Evolutionary conservation across 306 rosid genomes (phyloP).

Genomic region (Prinsepia uniflora): DNA sequence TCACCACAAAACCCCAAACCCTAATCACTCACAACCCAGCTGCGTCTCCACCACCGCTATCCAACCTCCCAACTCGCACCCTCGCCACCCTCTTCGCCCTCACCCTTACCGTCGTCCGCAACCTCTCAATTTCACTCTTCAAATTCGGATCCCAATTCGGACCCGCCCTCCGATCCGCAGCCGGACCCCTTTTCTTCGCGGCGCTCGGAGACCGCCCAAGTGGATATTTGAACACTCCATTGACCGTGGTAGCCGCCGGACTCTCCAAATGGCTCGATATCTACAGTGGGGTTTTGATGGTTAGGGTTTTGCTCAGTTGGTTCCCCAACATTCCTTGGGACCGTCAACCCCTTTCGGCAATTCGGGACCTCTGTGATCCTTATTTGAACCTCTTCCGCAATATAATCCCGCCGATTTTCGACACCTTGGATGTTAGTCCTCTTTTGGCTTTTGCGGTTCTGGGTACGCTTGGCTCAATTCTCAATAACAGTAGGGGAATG

Average conservation of each 20-base stretch:
- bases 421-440: conserved; percentile 85
- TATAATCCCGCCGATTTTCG: conserved; percentile 79
- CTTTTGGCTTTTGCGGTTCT: conserved; percentile 86
- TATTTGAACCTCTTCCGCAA: conserved; percentile 81
- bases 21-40: background rate
- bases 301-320: conserved; percentile 96
- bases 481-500: conserved; percentile 32
- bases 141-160: background rate
- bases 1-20: background rate
- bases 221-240: conserved; percentile 70
- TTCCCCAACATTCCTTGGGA: conserved; percentile 98
- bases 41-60: background rate
- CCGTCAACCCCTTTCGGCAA: conserved; percentile 80
- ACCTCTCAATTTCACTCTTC: conserved; percentile 4
- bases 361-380: conserved; percentile 89
- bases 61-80: conserved; percentile 26
- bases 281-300: conserved; percentile 91
- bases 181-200: conserved; percentile 61
- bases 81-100: conserved; percentile 35
- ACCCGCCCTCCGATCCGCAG: conserved; percentile 11
- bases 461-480: conserved; percentile 71
- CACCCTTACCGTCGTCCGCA: conserved; percentile 20
- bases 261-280: conserved; percentile 88
- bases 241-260: conserved; percentile 94
- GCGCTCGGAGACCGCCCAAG: conserved; percentile 35